Base-by-base conservation (phyloP, 2,329 filamentous ascomycete species). In the Fusarium nelsonii region DNA sequence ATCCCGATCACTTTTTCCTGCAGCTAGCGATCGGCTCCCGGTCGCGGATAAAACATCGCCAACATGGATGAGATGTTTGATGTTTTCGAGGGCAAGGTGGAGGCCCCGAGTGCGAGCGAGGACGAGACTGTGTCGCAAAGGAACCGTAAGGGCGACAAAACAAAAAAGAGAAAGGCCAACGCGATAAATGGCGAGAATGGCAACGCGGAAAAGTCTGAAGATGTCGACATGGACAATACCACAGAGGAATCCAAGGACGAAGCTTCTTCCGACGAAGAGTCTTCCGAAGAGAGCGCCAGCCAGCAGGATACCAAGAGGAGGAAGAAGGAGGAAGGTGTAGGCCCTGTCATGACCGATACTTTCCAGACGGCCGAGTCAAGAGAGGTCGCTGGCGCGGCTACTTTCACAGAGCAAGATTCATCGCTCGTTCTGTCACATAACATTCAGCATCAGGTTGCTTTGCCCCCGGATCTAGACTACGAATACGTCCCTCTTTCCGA, bases 341-440 rank as follows among this genome's bases (percentile, higher is more conserved):
- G 62, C 1, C 93, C 95, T 7, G 90, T 98, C 46, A 88, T 98
- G 73, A 94, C 95, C 20, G 96, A 99, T 82, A 90, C 91, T 14
- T 99, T 99, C 79, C 90, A 98, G 82, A 98, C 96, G 14, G 94
- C 96, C 76, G 90, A 97, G 81, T 97, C 94, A 68, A 88, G 95
- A 84, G 93, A 98, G 80, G 87, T 99, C 39, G 93, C 92, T 23
- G 91, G 91, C 28, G 91, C 93, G 8, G 89, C 90, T 33, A 94
- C 92, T 10, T 85, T 90, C 57, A 83, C 86, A 16, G 70, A 85
- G 84, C 78, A 88, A 69, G 91, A 94, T 30, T 84, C 89, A 46
- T 88, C 91, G 8, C 88, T 99, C 30, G 91, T 97, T 23, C 82
- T 99, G 53, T 95, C 93, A 46, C 97, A 99, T 83, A 97, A 99